These are phyloP conservation scores for Pyrrhoderma lamaoense DNA, from an alignment of 1,284 basidiomycete species.

Conservation along the genomic window DNA sequence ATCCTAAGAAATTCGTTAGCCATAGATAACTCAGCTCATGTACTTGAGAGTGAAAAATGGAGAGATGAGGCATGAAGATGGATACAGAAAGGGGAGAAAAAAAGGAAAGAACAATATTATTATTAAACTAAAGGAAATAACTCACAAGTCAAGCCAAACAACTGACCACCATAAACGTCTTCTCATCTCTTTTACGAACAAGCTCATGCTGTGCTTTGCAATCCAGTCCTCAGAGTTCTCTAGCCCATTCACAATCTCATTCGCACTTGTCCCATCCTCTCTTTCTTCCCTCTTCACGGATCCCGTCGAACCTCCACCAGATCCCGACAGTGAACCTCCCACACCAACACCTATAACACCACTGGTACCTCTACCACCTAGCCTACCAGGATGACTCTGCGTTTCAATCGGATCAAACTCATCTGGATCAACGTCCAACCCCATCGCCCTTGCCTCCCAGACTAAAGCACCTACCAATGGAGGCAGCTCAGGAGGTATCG, in stretches of 20 bases:
- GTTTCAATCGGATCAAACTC: conserved; percentile 8
- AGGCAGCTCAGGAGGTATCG: conserved; percentile 8
- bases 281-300: conserved; percentile 9
- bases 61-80: too few species aligned
- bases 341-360: neutral
- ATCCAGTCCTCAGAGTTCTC: too few species aligned
- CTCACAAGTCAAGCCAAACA: conserved; percentile 15
- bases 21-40: too few species aligned
- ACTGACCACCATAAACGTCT: conserved; percentile 13
- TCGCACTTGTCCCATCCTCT: neutral
- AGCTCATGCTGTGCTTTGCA: conserved; percentile 3
- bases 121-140: neutral
- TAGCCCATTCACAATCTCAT: neutral
- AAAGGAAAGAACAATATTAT: neutral
- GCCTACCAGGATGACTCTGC: neutral
- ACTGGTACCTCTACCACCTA: too few species aligned
- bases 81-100: neutral
- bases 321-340: too few species aligned
- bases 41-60: too few species aligned
- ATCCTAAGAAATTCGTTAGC: neutral
- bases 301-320: neutral
- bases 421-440: conserved; percentile 12
- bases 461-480: conserved; percentile 58
- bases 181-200: conserved; percentile 12
- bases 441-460: conserved; percentile 43